These are phyloP conservation scores for Obelidium mucronatum DNA, from an alignment of 192 early-diverging fungal genomes.

Conservation along the genomic window DNA sequence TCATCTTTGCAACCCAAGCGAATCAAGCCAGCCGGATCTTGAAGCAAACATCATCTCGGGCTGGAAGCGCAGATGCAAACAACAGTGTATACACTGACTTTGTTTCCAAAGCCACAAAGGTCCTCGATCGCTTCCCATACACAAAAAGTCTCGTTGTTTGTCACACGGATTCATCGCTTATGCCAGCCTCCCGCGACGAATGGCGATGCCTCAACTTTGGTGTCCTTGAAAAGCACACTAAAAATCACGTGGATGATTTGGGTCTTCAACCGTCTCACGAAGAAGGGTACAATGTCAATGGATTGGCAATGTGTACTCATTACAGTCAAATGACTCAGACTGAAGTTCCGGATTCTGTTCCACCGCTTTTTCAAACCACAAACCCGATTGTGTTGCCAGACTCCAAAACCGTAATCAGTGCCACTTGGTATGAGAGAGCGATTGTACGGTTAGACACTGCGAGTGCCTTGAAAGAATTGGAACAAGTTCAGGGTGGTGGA, in stretches of 20 bases:
- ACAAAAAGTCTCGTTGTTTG: conserved; percentile 51
- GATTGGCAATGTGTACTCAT: conserved; percentile 50
- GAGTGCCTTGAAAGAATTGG: conserved; percentile 38
- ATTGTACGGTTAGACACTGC: conserved; percentile 46
- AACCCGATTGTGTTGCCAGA: conserved; percentile 51
- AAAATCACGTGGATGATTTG: not conserved
- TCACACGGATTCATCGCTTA: conserved; percentile 56
- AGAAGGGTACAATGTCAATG: conserved; percentile 36
- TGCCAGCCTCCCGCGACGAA: conserved; percentile 41
- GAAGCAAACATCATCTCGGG: not conserved
- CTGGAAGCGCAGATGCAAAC: not conserved
- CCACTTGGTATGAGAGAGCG: conserved; percentile 54
- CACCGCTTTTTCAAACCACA: conserved; percentile 55
- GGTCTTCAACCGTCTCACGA: conserved; percentile 6
- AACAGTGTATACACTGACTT: conserved; percentile 4
- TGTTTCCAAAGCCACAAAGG: not conserved
- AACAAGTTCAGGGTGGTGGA: conserved; percentile 45
- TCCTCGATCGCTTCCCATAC: conserved; percentile 52
- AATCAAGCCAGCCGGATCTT: conserved; percentile 53
- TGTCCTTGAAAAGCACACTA: conserved; percentile 26
- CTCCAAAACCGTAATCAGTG: conserved; percentile 37
- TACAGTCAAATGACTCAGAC: conserved; percentile 44
- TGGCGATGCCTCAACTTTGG: conserved; percentile 62
- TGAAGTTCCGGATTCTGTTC: conserved; percentile 16
- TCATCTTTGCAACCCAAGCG: conserved; percentile 62